phyloP scores from a whole-genome alignment of 139 green algal species.

The Mychonastes homosphaera region DNA sequence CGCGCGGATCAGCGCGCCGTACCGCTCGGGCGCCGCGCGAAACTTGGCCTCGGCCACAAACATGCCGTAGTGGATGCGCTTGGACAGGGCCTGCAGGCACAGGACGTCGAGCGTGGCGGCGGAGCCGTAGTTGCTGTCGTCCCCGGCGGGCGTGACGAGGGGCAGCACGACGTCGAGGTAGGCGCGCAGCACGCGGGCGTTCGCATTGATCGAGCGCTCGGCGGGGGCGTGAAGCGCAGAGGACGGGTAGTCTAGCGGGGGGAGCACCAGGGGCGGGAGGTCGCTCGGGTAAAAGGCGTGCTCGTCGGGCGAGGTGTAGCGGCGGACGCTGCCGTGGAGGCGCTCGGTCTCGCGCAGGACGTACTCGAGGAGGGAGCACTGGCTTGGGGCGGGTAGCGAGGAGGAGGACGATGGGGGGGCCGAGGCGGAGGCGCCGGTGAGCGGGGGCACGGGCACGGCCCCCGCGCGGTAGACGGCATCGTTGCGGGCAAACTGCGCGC shows the following conservation, averaged over 20 bases:
- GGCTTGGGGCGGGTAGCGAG: constrained; percentile 3
- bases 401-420: neutral
- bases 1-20: constrained; percentile 58
- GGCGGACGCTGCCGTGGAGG: constrained; percentile 74
- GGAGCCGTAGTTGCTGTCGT: constrained; percentile 95
- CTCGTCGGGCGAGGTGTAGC: constrained; percentile 92
- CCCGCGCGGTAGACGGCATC: constrained; percentile 61
- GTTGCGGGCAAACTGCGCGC: constrained; percentile 85
- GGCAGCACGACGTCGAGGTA: constrained; percentile 80
- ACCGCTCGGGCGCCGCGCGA: constrained; percentile 60
- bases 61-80: constrained; percentile 96
- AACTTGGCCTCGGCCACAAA: constrained; percentile 99
- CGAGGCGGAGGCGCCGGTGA: too few relatives aligned
- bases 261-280: constrained; percentile 48
- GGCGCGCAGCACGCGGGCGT: constrained; percentile 66
- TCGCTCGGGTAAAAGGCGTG: constrained; percentile 86
- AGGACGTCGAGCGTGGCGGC: constrained; percentile 65
- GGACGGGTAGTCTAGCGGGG: constrained; percentile 48
- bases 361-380: constrained; percentile 84
- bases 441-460: constrained; percentile 63
- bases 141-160: too few relatives aligned
- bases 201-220: constrained; percentile 79
- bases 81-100: constrained; percentile 84
- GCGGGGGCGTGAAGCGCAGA: constrained; percentile 51
- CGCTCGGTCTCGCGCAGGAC: constrained; percentile 84